Evolutionary conservation across 306 rosid genomes (phyloP).

Genomic region (Glycine tomentella): DNA sequence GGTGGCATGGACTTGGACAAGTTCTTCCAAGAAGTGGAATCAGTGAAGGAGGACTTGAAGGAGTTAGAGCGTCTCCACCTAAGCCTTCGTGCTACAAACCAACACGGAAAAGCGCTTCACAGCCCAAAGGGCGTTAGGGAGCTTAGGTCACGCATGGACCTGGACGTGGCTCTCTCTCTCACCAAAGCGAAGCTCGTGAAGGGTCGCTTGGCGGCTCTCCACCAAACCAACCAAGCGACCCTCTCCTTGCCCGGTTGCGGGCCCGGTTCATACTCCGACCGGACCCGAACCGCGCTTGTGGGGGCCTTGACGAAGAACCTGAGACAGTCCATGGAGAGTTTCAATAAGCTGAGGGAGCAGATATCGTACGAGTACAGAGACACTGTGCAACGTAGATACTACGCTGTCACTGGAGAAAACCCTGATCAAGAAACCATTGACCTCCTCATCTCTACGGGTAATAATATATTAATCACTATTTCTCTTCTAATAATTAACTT

Average conservation of each 20-base stretch:
- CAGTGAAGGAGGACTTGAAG: slow-evolving; percentile 75
- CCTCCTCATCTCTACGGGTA: slow-evolving; percentile 86
- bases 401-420: slow-evolving; percentile 86
- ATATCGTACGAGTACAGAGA: slow-evolving; percentile 86
- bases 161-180: slow-evolving; percentile 74
- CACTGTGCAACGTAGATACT: slow-evolving; percentile 87
- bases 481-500: too few species aligned
- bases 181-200: slow-evolving; percentile 79
- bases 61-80: slow-evolving; percentile 67
- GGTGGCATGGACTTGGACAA: slow-evolving; percentile 52
- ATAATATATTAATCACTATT: too few species aligned
- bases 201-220: slow-evolving; percentile 76
- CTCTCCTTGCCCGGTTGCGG: slow-evolving; percentile 68
- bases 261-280: slow-evolving; percentile 83
- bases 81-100: slow-evolving; percentile 62
- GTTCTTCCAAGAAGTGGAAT: slow-evolving; percentile 78
- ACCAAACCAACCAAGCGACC: slow-evolving; percentile 73
- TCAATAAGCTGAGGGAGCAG: slow-evolving; percentile 66
- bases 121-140: slow-evolving; percentile 77
- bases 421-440: slow-evolving; percentile 84
- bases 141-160: slow-evolving; percentile 85
- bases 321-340: slow-evolving; percentile 82
- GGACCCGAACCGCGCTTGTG: slow-evolving; percentile 77
- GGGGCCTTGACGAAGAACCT: slow-evolving; percentile 77
- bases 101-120: slow-evolving; percentile 75